Conservation (phyloP, 2,329 filamentous ascomycete species). For the Lasiodiplodia sp. region DNA sequence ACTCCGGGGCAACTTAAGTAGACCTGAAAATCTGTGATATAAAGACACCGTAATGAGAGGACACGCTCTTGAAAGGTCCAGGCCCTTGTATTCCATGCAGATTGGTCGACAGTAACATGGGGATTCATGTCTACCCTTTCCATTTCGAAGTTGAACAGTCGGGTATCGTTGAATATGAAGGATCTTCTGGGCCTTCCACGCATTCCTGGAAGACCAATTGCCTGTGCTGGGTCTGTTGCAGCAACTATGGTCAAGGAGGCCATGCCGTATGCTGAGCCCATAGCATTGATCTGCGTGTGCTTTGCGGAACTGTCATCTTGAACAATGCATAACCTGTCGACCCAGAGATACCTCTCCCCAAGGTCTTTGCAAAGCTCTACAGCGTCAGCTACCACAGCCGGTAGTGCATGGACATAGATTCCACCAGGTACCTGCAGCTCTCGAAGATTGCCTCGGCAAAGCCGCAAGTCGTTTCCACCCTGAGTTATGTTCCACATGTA, state of each 20-base stretch:
- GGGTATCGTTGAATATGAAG: neutral
- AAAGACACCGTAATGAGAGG: neutral
- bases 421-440: neutral
- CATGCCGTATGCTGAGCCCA: neutral
- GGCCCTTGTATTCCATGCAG: neutral
- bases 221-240: neutral
- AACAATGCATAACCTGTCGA: conserved; percentile 33
- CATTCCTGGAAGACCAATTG: neutral
- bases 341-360: conserved; percentile 32
- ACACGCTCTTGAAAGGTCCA: neutral
- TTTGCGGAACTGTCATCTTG: conserved; percentile 23
- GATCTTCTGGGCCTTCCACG: neutral
- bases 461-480: conserved; percentile 21
- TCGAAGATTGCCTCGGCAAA: neutral
- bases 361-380: conserved; percentile 25
- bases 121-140: neutral
- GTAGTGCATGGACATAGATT: neutral
- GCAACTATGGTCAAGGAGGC: neutral
- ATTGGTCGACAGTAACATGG: neutral
- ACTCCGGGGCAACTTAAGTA: neutral
- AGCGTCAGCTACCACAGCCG: conserved; percentile 27
- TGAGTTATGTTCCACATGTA: conserved; percentile 29
- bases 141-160: neutral
- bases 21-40: conserved; percentile 2
- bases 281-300: conserved; percentile 29